phyloP scores from a whole-genome alignment of 129 eudicot species.

The Flaveria robusta region DNA sequence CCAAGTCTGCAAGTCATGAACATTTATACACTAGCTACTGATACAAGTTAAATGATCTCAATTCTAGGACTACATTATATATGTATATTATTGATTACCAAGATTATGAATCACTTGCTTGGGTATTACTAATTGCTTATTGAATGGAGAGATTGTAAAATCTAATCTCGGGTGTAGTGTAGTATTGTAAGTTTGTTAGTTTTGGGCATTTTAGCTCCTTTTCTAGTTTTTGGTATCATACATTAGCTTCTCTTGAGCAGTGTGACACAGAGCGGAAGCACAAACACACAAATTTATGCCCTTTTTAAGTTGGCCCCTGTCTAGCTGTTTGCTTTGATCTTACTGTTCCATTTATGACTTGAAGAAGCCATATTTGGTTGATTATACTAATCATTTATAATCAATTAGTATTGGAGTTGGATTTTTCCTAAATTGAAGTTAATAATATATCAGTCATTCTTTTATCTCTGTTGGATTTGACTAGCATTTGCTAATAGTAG shows the following conservation, averaged over 20 bases:
- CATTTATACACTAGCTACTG: not conserved
- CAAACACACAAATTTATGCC: no score
- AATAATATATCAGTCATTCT: no score
- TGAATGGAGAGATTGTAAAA: not conserved
- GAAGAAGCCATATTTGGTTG: not conserved
- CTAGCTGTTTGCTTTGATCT: no score
- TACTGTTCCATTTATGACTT: not conserved
- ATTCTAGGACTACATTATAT: constrained; percentile 1
- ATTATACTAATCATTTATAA: not conserved
- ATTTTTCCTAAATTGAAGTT: not conserved
- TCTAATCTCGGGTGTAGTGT: constrained; percentile 6
- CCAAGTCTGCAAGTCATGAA: not conserved
- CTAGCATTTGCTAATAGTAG: no score
- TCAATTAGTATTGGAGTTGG: not conserved
- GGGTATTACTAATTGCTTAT: not conserved
- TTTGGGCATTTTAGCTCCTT: no score
- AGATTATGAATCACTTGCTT: constrained; percentile 17
- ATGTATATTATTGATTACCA: not conserved
- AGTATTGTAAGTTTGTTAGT: not conserved
- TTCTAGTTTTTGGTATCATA: not conserved
- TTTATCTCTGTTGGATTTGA: no score
- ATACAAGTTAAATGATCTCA: constrained; percentile 16
- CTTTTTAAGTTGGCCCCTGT: not conserved
- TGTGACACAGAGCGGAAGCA: not conserved
- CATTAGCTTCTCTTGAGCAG: constrained; percentile 10